Evolutionary conservation across 352 stramenopile species (phyloP), one percentile per base, ranked within the genome.

Genomic region (Labyrinthula sp.): DNA sequence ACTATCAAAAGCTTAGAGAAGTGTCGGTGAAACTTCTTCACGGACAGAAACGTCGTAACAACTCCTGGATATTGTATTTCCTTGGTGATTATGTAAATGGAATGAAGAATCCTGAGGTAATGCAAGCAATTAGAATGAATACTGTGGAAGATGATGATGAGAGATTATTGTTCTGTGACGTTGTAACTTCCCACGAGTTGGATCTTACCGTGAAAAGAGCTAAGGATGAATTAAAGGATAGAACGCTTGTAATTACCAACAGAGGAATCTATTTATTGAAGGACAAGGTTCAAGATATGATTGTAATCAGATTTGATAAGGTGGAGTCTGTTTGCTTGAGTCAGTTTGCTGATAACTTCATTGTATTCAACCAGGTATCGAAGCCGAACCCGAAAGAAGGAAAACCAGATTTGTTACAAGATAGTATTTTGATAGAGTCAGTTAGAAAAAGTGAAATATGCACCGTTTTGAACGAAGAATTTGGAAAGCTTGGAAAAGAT

Each of bases 11-110:
- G 54, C 61, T 83, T 4, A 75, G 65, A 12, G 58, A 79, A 25
- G 71, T 84, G 31, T 82, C 84, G 29, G 77, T 68, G 10, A 81
- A 83, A 45, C 48, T 82, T 17, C 84, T 85, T 54, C 28, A 48
- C 26, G 30, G 61, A 23, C 47, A 55, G 26, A 50, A 48, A 20
- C 25, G 34, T n/a, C 21, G 23, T 10, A 22, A 27, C 27, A 26
- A 18, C 9, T 39, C 25, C 1, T 38, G 23, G 17, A 1, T 2
- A n/a, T 24, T 46, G 9, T 36, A 49, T 27, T 29, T 60, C 12
- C 20, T 48, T 2, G 38, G 26, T n/a, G 40, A 55, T 23, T 58
- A 26, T 22, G 50, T 55, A 18, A 12, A 50, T 17, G 28, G 21
- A 12, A 34, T 55, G 23, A 6, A 59, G 18, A 48, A 47, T 14